Percentiles rank a stretch among this genome's conserved stretches.
These are phyloP conservation scores for Trichosporon ovoides DNA, from an alignment of 1,284 basidiomycete genomes.

Conservation along the genomic window DNA sequence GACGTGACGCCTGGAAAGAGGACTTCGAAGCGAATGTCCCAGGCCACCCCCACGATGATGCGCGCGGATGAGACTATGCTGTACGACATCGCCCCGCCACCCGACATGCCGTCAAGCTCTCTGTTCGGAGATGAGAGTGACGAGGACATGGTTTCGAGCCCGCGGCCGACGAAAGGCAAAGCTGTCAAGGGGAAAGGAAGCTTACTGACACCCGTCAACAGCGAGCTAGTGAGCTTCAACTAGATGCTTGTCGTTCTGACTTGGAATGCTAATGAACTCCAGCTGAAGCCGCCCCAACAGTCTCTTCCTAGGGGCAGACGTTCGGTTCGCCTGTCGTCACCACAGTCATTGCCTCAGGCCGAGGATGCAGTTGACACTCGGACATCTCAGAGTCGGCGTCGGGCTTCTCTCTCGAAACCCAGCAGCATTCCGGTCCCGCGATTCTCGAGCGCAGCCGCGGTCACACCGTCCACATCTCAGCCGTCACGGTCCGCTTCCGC, in stretches of 20 bases:
- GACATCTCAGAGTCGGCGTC: neutral
- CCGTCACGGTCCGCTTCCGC: neutral
- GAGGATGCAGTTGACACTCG: neutral
- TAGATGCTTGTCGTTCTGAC: neutral
- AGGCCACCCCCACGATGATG: conserved; percentile 2
- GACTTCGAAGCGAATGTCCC: neutral
- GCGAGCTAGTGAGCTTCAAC: conserved; percentile 26
- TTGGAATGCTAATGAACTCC: neutral
- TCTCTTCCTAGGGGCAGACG: neutral
- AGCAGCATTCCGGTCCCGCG: neutral
- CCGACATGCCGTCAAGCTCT: conserved; percentile 11
- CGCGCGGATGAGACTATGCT: conserved; percentile 14
- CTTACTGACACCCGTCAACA: conserved; percentile 34
- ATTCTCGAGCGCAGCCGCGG: neutral
- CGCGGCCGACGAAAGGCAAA: neutral
- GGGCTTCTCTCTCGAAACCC: neutral
- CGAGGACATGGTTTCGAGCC: neutral
- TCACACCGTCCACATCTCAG: neutral
- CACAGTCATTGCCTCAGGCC: neutral
- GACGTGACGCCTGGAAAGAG: neutral
- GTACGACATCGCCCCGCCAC: conserved; percentile 11
- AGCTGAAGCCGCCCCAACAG: neutral
- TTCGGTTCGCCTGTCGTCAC: neutral
- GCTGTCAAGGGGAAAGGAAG: conserved; percentile 17
- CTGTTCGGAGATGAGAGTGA: conserved; percentile 13